phyloP scores from a whole-genome alignment of 352 stramenopile genomes.

The Globisporangium spinosum region DNA sequence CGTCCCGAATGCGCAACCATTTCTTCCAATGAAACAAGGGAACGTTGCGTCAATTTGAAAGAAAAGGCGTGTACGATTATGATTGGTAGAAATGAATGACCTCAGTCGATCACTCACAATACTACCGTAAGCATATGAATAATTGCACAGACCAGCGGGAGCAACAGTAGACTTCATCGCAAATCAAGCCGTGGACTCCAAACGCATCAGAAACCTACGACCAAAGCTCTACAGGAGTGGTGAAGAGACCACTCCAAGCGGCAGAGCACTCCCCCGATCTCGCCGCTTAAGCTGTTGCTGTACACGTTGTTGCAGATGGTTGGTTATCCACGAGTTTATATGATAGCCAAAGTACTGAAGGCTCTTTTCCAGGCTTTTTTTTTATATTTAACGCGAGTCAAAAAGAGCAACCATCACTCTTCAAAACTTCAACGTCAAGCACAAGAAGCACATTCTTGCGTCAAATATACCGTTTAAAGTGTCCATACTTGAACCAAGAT shows the following conservation, averaged over 20 bases:
- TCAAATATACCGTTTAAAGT: neutral
- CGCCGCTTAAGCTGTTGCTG: too few species aligned
- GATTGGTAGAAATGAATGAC: neutral
- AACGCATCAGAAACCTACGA: too few species aligned
- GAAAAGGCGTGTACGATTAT: neutral
- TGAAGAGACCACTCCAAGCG: too few species aligned
- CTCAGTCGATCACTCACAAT: neutral
- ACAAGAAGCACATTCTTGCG: neutral
- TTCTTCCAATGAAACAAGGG: neutral
- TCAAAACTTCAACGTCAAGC: neutral
- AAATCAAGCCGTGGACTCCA: too few species aligned
- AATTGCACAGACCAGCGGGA: neutral
- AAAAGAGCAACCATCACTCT: neutral
- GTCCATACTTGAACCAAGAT: neutral
- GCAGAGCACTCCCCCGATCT: too few species aligned
- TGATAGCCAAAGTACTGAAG: too few species aligned
- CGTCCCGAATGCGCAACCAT: neutral
- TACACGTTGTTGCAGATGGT: too few species aligned
- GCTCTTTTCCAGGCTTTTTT: too few species aligned
- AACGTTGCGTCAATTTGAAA: neutral
- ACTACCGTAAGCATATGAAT: neutral
- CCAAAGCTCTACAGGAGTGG: too few species aligned
- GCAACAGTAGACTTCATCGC: too few species aligned
- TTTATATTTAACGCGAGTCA: too few species aligned
- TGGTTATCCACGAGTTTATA: too few species aligned